A percentile compares a stretch with the other conserved stretches of the same genome.
Conservation (phyloP, 805 yeast genomes). For the Wickerhamiella azyma region DNA sequence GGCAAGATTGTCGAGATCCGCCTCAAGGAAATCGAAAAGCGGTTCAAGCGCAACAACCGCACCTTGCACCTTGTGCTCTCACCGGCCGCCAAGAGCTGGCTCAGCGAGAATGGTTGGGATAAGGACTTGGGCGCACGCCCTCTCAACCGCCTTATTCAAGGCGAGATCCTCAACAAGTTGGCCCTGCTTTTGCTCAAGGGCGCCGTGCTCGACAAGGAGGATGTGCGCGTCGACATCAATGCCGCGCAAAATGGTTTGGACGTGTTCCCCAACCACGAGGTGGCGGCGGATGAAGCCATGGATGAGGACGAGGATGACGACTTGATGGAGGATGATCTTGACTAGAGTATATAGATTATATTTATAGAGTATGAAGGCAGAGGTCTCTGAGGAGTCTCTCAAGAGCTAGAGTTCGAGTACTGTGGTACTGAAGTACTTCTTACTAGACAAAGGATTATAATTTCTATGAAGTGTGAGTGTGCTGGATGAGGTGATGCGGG, state of each 20-base stretch:
- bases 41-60: constrained; percentile 79
- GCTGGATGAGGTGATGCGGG: no score
- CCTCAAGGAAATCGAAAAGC: constrained; percentile 65
- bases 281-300: constrained; percentile 28
- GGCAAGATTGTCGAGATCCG: constrained; percentile 82
- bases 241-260: constrained; percentile 47
- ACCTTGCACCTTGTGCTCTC: constrained; percentile 58
- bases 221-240: constrained; percentile 45
- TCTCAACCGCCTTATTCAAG: constrained; percentile 72
- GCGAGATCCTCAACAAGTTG: constrained; percentile 70
- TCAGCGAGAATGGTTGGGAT: constrained; percentile 79
- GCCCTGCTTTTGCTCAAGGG: constrained; percentile 83
- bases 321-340: constrained; percentile 10
- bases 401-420: no score
- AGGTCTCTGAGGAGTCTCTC: no score
- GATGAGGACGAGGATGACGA: constrained; percentile 21
- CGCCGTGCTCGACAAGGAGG: constrained; percentile 78
- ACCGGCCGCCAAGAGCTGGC: constrained; percentile 63
- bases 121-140: constrained; percentile 96
- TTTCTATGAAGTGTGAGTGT: no score
- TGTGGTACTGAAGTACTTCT: no score
- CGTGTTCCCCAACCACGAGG: constrained; percentile 77
- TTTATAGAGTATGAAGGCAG: background rate
- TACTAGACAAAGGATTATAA: no score
- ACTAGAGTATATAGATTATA: constrained; percentile 3